Evolutionary conservation across 2,329 filamentous ascomycete species (phyloP), one percentile per base, ranked within the genome.

Genomic region (Beauveria australis): DNA sequence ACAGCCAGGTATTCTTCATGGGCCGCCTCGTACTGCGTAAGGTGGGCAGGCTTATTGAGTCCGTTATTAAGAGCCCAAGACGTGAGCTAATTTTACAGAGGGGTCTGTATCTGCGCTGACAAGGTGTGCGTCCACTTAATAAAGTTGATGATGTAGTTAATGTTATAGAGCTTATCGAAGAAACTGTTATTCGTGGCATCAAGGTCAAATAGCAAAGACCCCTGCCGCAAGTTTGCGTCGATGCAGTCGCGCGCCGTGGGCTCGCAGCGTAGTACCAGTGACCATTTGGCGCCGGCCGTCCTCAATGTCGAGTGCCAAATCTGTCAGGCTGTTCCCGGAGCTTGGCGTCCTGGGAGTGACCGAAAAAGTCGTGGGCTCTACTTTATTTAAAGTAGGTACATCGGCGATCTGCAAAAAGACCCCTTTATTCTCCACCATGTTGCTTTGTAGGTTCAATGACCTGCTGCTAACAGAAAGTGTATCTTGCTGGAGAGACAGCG

Each of bases 111-210:
- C 59, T 72, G 66, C 3, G 66, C 47, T n/a, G 67, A 65, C 14
- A 51, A 49, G 7, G 66, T 61, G 51, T 61, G 65, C 28, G 67
- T 64, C 69, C 67, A 73, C 65, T 74, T 68, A 9, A 72, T 68
- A 9, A 72, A 62, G 47, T 73, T 68, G 58, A 73, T 67, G 22
- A 72, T 49, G 28, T 47, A 65, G 48, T 62, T 68, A 41, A 74
- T 65, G 53, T 71, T 67, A 69, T 67, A 73, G 18, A 70, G 49
- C 22, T 67, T 48, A 48, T 73, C 67, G 18, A 72, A 67, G 28
- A 73, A 70, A 5, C 72, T 71, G 56, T 77, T 77, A 41, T 69
- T 72, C 30, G 60, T 61, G 77, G 72, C 26, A 70, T 74, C 1
- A 77, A 67, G 1, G 55, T 65, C 33, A 70, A 64, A 22, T 69